Evolutionary conservation across 805 yeast species (phyloP), one percentile per base, ranked within the genome.

Genomic region (Wickerhamiella australiensis): DNA sequence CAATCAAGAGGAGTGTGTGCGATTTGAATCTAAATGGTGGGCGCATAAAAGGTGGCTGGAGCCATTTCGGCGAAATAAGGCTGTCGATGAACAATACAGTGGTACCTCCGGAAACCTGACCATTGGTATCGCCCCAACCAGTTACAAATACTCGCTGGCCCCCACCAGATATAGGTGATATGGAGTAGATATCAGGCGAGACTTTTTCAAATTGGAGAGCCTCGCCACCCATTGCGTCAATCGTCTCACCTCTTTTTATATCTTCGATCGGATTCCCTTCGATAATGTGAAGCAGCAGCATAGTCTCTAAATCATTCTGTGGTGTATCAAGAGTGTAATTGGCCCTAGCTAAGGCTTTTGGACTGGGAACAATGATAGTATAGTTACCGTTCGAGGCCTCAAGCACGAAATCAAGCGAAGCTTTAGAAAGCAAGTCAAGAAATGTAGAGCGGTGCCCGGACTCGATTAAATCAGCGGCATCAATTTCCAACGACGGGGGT

Each of bases 281-380:
- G 1, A 88, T 68, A 23, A 85, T 67, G 61, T 88, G 97, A 46
- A 85, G 65, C 46, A 72, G 73, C 35, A 85, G 66, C 51, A 87
- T 74, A 3, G 18, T 29, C 23, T 45, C 54, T n/a, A 57, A 48
- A 18, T 47, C 46, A n/a, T 23, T 20, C 13, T 13, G 15, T 5
- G 54, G 54, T 12, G 75, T 72, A 38, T 69, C 69, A 4, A 66
- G 57, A 23, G 76, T 72, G 48, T 75, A 71, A 55, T 77, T 80
- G 31, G 71, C 77, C 53, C 70, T 65, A 8, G 61, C 56, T 52
- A 86, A 61, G 0, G 86, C 76, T 15, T 72, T 71, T 2, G 76
- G 65, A 0, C 80, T 72, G 0, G 97, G 96, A 0, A 86, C 74
- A 22, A 88, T 63, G n/a, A 87, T 62, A 0, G 96, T 84, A 60